Percentiles rank a stretch among this genome's conserved stretches.
Conservation (phyloP, 805 yeast species). For the Debaryomyces castellii region DNA sequence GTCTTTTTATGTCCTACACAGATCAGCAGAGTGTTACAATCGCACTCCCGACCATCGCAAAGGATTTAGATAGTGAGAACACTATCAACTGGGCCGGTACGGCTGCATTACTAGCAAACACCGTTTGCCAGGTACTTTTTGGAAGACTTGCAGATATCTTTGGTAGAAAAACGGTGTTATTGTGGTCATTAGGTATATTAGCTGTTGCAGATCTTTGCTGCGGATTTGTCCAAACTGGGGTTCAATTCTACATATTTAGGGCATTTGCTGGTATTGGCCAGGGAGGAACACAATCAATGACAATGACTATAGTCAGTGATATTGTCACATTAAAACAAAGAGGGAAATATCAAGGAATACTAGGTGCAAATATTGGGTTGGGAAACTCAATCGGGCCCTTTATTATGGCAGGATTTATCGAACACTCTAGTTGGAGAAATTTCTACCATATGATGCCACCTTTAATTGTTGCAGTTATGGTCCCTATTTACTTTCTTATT, state of each 20-base stretch:
- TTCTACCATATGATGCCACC: constrained; percentile 52
- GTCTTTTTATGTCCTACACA: constrained; percentile 42
- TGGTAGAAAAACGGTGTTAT: constrained; percentile 47
- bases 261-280: constrained; percentile 57
- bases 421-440: constrained; percentile 50
- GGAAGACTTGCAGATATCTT: constrained; percentile 59
- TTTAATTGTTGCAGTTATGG: constrained; percentile 29
- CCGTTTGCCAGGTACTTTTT: constrained; percentile 51
- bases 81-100: constrained; percentile 64
- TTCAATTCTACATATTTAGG: constrained; percentile 50
- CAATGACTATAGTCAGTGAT: constrained; percentile 56
- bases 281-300: constrained; percentile 51
- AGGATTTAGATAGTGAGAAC: constrained; percentile 44
- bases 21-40: constrained; percentile 52
- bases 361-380: constrained; percentile 50
- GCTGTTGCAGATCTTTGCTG: constrained; percentile 48
- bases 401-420: constrained; percentile 50
- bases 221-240: constrained; percentile 49
- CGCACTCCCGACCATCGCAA: constrained; percentile 48
- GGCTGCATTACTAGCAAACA: constrained; percentile 48
- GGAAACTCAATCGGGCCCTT: constrained; percentile 60
- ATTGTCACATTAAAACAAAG: constrained; percentile 52
- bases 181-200: constrained; percentile 38
- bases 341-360: constrained; percentile 57
- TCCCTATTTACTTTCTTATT: constrained; percentile 32